phyloP scores from a whole-genome alignment of 2,329 filamentous ascomycete species.

The Cladosporium sphaerospermum region DNA sequence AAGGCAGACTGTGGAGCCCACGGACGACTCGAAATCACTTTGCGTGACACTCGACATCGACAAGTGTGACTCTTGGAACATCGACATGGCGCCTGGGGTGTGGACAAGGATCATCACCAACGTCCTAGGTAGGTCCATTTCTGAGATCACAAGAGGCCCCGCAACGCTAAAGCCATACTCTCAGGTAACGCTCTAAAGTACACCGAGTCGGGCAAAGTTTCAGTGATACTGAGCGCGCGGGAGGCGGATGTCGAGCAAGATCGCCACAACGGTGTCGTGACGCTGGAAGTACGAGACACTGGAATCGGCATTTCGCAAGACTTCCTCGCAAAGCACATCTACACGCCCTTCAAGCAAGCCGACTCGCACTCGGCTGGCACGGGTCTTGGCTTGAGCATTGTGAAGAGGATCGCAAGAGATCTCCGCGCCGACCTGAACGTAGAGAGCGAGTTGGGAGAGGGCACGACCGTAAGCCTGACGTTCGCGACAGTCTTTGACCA shows the following conservation, averaged over 20 bases:
- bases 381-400: constrained; percentile 31
- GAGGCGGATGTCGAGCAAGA: no score
- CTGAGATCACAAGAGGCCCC: no score
- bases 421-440: constrained; percentile 24
- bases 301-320: constrained; percentile 30
- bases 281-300: constrained; percentile 23
- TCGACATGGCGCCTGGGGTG: not conserved
- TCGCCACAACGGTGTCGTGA: not conserved
- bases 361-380: constrained; percentile 29
- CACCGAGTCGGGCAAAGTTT: no score
- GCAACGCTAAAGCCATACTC: no score
- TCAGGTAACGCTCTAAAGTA: no score
- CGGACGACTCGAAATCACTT: not conserved
- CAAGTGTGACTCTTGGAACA: constrained; percentile 5
- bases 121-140: constrained; percentile 18
- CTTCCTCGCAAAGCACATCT: constrained; percentile 28
- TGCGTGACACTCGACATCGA: constrained; percentile 14
- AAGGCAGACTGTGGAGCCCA: not conserved
- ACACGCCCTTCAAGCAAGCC: constrained; percentile 31
- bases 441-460: constrained; percentile 22
- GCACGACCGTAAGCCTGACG: constrained; percentile 16
- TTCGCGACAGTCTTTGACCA: not conserved
- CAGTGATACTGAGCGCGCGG: no score
- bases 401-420: constrained; percentile 25
- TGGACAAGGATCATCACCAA: constrained; percentile 45